Conservation (phyloP, 192 early-diverging fungal genomes). For the Allomyces javanicus region DNA sequence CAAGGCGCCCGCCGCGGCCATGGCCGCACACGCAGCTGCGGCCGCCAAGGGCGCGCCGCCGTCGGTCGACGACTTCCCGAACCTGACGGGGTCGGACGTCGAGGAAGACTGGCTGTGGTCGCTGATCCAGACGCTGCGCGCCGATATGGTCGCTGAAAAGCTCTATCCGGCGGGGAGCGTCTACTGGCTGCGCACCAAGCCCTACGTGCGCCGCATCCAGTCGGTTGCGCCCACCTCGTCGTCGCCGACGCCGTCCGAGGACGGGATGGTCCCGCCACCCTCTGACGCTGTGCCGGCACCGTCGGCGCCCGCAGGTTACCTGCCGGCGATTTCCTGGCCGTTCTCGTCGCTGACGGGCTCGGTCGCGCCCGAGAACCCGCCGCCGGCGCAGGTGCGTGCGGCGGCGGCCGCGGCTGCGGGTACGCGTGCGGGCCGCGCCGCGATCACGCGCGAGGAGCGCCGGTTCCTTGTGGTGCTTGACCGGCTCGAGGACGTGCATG, state of each 20-base stretch:
- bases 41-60: constrained; percentile 6
- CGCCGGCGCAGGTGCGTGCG: constrained; percentile 1
- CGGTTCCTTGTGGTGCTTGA: constrained; percentile 31
- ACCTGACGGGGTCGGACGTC: background rate
- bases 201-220: constrained; percentile 17
- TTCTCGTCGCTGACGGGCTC: constrained; percentile 7
- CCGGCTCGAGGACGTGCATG: constrained; percentile 51
- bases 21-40: constrained; percentile 6
- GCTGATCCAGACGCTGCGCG: constrained; percentile 56
- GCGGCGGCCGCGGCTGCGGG: constrained; percentile 6
- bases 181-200: constrained; percentile 34
- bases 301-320: constrained; percentile 6
- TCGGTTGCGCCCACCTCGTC: constrained; percentile 14
- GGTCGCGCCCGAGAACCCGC: constrained; percentile 5
- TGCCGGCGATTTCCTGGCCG: constrained; percentile 9
- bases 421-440: constrained; percentile 2
- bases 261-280: background rate
- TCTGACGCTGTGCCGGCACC: constrained; percentile 4
- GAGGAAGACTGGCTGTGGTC: constrained; percentile 59
- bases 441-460: constrained; percentile 15
- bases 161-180: constrained; percentile 61
- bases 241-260: constrained; percentile 5
- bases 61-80: background rate
- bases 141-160: constrained; percentile 68
- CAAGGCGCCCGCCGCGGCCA: constrained; percentile 6